phyloP scores from a whole-genome alignment of 108 stramenopile genomes.

The Cyclotella kingstonii region DNA sequence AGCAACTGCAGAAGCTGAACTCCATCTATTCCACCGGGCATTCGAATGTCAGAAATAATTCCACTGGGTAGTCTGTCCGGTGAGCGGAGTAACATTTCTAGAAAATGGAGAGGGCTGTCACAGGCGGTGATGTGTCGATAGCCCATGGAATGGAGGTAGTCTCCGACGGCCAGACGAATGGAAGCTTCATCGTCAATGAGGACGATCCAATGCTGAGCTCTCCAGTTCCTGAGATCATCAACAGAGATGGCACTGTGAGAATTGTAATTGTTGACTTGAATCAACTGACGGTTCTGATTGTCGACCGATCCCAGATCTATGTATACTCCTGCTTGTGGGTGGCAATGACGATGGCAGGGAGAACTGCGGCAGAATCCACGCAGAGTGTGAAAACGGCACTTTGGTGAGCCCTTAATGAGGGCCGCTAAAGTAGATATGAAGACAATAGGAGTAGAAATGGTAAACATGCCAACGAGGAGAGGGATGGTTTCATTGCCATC shows the following conservation, averaged over 20 bases:
- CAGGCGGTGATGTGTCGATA: slow-evolving; percentile 67
- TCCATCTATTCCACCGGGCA: slow-evolving; percentile 85
- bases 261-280: not conserved
- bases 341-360: not conserved
- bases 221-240: slow-evolving; percentile 5
- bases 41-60: slow-evolving; percentile 85
- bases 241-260: not conserved
- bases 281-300: not conserved
- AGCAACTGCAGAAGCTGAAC: slow-evolving; percentile 61
- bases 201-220: slow-evolving; percentile 60
- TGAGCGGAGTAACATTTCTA: slow-evolving; percentile 40
- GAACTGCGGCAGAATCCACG: no score
- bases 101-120: slow-evolving; percentile 59
- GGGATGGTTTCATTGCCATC: no score
- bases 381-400: no score
- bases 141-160: slow-evolving; percentile 65
- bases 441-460: no score
- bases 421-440: no score
- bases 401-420: no score
- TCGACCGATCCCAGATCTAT: not conserved
- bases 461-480: no score
- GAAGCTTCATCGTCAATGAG: slow-evolving; percentile 85
- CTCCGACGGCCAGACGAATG: slow-evolving; percentile 73
- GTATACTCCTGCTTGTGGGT: not conserved
- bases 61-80: slow-evolving; percentile 52